Conservation (phyloP, 805 yeast genomes). For the Nakazawaea laoshanensis region DNA sequence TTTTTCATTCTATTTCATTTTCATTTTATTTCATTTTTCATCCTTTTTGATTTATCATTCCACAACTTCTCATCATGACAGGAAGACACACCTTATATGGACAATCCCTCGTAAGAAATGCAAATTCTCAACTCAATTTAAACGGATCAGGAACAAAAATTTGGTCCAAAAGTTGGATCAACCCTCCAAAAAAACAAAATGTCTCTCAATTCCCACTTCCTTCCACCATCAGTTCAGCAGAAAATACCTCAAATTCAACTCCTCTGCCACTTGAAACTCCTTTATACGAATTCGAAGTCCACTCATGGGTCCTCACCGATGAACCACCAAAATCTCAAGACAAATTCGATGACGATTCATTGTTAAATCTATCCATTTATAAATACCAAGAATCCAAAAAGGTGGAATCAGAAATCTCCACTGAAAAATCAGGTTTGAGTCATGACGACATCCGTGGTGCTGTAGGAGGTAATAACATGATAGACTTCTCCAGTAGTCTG, state of each 20-base stretch:
- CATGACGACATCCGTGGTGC: slow-evolving; percentile 33
- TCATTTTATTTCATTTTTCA: no score
- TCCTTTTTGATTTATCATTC: no score
- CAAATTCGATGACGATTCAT: slow-evolving; percentile 23
- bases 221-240: slow-evolving; percentile 15
- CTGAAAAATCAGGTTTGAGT: slow-evolving; percentile 18
- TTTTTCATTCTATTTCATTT: no score
- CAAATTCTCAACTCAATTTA: slow-evolving; percentile 15
- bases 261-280: slow-evolving; percentile 11
- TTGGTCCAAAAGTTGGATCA: slow-evolving; percentile 24
- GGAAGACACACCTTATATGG: slow-evolving; percentile 25
- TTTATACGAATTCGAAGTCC: slow-evolving; percentile 22
- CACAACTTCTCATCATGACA: slow-evolving; percentile 17
- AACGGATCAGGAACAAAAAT: slow-evolving; percentile 15
- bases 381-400: slow-evolving; percentile 8
- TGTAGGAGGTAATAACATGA: slow-evolving; percentile 25
- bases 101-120: slow-evolving; percentile 20
- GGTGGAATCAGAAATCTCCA: background rate
- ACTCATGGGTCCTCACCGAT: slow-evolving; percentile 21
- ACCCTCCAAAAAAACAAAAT: slow-evolving; percentile 20
- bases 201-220: slow-evolving; percentile 11
- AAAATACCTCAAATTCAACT: slow-evolving; percentile 18
- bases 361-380: no score
- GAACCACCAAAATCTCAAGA: slow-evolving; percentile 13
- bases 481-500: slow-evolving; percentile 24